Conservation (phyloP, 805 yeast genomes). For the Blastobotrys terrestris region DNA sequence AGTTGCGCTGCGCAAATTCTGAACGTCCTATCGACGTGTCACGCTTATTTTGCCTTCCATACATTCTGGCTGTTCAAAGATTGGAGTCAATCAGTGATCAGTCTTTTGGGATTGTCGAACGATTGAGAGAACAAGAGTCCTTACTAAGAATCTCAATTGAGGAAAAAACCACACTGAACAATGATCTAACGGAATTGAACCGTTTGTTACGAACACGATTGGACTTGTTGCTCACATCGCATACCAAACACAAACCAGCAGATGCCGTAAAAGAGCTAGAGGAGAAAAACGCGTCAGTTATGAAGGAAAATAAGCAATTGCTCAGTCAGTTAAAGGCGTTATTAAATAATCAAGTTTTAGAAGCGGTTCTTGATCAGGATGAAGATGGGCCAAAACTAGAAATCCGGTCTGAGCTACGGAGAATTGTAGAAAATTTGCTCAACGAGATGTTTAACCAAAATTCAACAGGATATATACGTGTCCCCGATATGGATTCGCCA, state of each 20-base stretch:
- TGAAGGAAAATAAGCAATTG: background rate
- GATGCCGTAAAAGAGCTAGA: background rate
- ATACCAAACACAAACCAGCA: background rate
- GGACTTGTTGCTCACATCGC: background rate
- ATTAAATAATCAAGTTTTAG: background rate
- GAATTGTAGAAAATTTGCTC: slow-evolving; percentile 10
- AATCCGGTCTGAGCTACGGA: slow-evolving; percentile 2
- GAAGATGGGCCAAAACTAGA: background rate
- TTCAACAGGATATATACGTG: background rate
- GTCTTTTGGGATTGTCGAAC: background rate
- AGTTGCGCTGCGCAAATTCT: background rate
- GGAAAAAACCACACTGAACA: background rate
- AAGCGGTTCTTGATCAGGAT: background rate
- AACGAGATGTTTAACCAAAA: slow-evolving; percentile 16
- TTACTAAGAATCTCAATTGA: background rate
- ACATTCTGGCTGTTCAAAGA: background rate
- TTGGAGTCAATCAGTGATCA: background rate
- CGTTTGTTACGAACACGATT: background rate
- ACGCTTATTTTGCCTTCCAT: slow-evolving; percentile 1
- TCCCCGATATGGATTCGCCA: slow-evolving; percentile 11
- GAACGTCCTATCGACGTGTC: background rate
- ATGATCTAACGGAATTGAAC: background rate
- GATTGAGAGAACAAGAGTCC: background rate
- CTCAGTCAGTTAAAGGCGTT: background rate
- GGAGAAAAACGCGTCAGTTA: background rate